A percentile compares a stretch with the other conserved stretches of the same genome.
Conservation (phyloP, 768 basidiomycete genomes). For the Trametes maxima region DNA sequence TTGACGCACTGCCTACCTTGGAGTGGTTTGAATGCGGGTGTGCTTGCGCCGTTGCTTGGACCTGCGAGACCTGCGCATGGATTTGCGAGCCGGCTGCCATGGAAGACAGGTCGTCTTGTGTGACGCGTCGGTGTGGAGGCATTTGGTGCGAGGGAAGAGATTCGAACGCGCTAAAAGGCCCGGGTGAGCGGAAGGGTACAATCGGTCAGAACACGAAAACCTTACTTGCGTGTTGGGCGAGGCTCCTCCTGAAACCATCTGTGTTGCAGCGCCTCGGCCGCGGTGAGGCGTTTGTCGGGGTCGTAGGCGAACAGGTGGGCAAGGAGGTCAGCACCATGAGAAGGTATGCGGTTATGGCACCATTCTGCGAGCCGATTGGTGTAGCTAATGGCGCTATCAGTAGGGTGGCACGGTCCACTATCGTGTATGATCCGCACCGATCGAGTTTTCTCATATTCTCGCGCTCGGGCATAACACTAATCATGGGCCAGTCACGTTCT, state of each 20-base stretch:
- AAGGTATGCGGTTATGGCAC: conserved; percentile 68
- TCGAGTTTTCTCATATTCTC: conserved; percentile 80
- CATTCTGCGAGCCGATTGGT: conserved; percentile 69
- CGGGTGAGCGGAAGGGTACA: not conserved
- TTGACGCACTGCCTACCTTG: conserved; percentile 52
- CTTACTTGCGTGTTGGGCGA: conserved; percentile 81
- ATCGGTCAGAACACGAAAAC: conserved; percentile 15
- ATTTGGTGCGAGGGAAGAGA: conserved; percentile 63
- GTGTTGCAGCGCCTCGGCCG: conserved; percentile 79
- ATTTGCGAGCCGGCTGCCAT: conserved; percentile 60
- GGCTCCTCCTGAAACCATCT: conserved; percentile 95
- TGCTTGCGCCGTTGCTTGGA: conserved; percentile 49
- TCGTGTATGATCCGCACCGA: conserved; percentile 45
- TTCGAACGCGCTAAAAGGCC: conserved; percentile 68
- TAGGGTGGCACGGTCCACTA: too few species aligned
- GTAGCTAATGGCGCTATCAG: conserved; percentile 42
- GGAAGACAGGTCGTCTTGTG: conserved; percentile 88
- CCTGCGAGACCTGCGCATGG: conserved; percentile 39
- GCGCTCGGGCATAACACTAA: conserved; percentile 87
- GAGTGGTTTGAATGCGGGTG: conserved; percentile 41
- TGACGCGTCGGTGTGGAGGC: conserved; percentile 86
- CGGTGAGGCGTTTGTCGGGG: conserved; percentile 83
- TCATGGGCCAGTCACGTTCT: conserved; percentile 89
- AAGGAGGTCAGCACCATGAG: conserved; percentile 79
- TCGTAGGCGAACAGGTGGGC: conserved; percentile 86